phyloP scores from a whole-genome alignment of 1,139 yeast genomes.

The Pichia sp. region DNA sequence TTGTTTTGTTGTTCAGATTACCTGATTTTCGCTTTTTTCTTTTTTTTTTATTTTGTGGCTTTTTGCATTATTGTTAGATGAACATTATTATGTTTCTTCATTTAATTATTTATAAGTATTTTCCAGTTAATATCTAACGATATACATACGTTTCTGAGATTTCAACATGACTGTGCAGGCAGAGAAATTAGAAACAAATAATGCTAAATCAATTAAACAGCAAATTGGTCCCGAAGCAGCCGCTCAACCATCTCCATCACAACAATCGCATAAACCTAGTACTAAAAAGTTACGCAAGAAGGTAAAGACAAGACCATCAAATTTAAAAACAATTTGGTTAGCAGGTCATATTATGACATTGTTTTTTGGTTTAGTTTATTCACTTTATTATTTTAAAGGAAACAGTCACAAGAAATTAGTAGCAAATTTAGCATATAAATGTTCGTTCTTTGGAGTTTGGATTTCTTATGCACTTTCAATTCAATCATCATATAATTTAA shows the following conservation, averaged over 20 bases:
- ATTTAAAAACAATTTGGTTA: slow-evolving; percentile 49
- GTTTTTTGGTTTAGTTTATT: slow-evolving; percentile 43
- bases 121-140: too few species aligned
- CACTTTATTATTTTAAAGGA: slow-evolving; percentile 40
- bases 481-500: slow-evolving; percentile 50
- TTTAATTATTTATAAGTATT: too few species aligned
- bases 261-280: not conserved
- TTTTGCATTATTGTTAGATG: too few species aligned
- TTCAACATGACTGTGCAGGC: too few species aligned
- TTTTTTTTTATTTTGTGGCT: too few species aligned
- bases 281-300: slow-evolving; percentile 14
- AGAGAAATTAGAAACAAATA: too few species aligned
- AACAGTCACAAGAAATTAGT: slow-evolving; percentile 41
- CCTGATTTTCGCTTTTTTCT: too few species aligned
- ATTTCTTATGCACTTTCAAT: slow-evolving; percentile 49
- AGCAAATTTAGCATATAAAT: slow-evolving; percentile 44
- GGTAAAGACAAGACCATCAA: slow-evolving; percentile 8
- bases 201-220: too few species aligned
- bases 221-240: not conserved
- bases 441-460: slow-evolving; percentile 51
- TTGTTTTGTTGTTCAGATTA: too few species aligned
- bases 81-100: too few species aligned
- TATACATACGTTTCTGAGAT: too few species aligned
- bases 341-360: slow-evolving; percentile 52
- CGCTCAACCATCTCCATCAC: not conserved